phyloP scores from a whole-genome alignment of 1,284 basidiomycete genomes.

The Cronartium quercuum region DNA sequence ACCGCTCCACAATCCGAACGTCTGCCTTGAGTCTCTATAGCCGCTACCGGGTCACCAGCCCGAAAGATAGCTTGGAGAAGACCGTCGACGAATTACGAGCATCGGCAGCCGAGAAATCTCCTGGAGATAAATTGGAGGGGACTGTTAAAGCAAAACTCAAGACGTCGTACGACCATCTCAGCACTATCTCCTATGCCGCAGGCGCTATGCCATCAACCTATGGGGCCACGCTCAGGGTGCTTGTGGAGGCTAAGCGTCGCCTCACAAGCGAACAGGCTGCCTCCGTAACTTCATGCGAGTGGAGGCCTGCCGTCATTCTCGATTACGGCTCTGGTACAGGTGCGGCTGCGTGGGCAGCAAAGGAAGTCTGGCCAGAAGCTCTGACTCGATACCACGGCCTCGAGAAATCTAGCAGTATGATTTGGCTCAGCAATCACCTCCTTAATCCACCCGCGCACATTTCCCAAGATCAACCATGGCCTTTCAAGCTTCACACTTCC shows the following conservation, averaged over 20 bases:
- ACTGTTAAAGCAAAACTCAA: constrained; percentile 27
- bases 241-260: constrained; percentile 12
- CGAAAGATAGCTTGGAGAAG: constrained; percentile 8
- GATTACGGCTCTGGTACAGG: constrained; percentile 36
- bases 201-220: constrained; percentile 34
- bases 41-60: constrained; percentile 3
- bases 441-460: constrained; percentile 5
- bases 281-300: neutral
- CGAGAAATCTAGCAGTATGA: constrained; percentile 36
- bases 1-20: constrained; percentile 32
- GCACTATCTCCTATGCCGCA: constrained; percentile 24
- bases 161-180: constrained; percentile 25
- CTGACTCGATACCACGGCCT: constrained; percentile 13
- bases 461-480: neutral
- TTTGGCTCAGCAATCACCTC: constrained; percentile 22
- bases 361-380: constrained; percentile 24
- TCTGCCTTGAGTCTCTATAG: constrained; percentile 7
- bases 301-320: neutral
- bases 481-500: constrained; percentile 5
- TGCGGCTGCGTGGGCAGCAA: constrained; percentile 25
- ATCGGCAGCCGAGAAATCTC: neutral
- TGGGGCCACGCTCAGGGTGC: constrained; percentile 11
- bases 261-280: neutral
- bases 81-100: neutral
- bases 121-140: neutral